A percentile compares a stretch with the other conserved stretches of the same genome.
Conservation (phyloP, 2,329 filamentous ascomycete species). For the Leptographium lundbergii region DNA sequence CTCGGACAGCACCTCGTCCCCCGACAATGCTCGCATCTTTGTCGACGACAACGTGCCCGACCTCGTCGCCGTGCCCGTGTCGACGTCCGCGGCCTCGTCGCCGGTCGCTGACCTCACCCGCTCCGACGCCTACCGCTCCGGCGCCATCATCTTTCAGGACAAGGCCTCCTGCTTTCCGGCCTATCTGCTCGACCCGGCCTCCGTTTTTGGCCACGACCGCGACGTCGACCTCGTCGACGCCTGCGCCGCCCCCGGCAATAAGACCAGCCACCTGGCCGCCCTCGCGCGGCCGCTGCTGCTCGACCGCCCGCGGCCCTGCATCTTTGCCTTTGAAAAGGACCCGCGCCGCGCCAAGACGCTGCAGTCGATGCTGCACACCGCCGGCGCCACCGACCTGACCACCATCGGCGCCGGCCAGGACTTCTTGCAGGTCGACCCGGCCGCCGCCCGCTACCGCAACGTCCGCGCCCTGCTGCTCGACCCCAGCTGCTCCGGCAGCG, state of each 20-base stretch:
- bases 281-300: conserved; percentile 37
- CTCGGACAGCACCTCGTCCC: too few species aligned
- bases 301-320: conserved; percentile 15
- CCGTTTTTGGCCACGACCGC: conserved; percentile 13
- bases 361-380: conserved; percentile 70
- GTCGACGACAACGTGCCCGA: conserved; percentile 76
- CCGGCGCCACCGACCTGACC: conserved; percentile 50
- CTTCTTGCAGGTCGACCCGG: conserved; percentile 65
- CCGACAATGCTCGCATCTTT: conserved; percentile 34
- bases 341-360: conserved; percentile 58
- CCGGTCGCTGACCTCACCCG: conserved; percentile 49
- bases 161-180: conserved; percentile 97
- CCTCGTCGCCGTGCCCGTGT: conserved; percentile 60
- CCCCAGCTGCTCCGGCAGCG: conserved; percentile 90
- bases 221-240: conserved; percentile 79
- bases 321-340: conserved; percentile 76
- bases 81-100: neutral
- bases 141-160: conserved; percentile 81
- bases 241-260: conserved; percentile 91
- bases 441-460: conserved; percentile 44
- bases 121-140: conserved; percentile 58
- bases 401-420: conserved; percentile 63
- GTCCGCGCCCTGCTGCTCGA: conserved; percentile 80
- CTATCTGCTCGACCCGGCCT: conserved; percentile 61
- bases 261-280: conserved; percentile 85